Evolutionary conservation across 768 basidiomycete genomes (phyloP), one percentile per base, ranked within the genome.

Genomic region (Tricholoma hemisulphureum): DNA sequence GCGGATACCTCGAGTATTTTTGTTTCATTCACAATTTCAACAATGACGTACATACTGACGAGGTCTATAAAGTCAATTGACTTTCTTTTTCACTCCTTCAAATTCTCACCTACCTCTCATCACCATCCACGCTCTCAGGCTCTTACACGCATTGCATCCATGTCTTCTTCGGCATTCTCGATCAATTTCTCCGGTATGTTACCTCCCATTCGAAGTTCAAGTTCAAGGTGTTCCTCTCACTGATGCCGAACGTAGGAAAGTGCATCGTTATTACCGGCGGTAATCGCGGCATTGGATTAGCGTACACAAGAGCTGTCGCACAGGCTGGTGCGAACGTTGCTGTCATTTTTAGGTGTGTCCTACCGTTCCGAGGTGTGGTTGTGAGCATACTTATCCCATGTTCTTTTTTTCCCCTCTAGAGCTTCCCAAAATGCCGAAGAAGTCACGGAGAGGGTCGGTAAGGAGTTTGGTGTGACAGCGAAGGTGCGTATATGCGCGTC

Each of bases 201-300:
- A 10, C 7, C 18, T 28, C 6, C 3, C 16, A 4, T 45, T n/a
- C n/a, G n/a, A n/a, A n/a, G n/a, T n/a, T n/a, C n/a, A n/a, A n/a
- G n/a, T 9, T 4, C 29, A n/a, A 4, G 4, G 4, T 6, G 23
- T 21, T 20, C 16, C 29, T 29, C 46, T 26, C 16, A 24, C 8
- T 9, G n/a, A n/a, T n/a, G 4, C 54, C 34, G 39, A n/a, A 37
- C 3, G 5, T 10, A 31, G 35, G 28, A 37, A 76, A 81, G 67
- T 79, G 78, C 48, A 70, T 81, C 55, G 77, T 87, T 29, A 77
- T 88, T 46, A 87, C 87, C 0, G 86, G 86, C 3, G 84, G 84
- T 1, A 84, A 82, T 62, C 73, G 81, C 41, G 86, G 86, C 9
- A 86, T 88, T 48, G 87, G 87, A 1, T 74, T 69, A 28, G 84